These are phyloP conservation scores for Pichia californica DNA, from an alignment of 805 yeast genomes.

Conservation along the genomic window DNA sequence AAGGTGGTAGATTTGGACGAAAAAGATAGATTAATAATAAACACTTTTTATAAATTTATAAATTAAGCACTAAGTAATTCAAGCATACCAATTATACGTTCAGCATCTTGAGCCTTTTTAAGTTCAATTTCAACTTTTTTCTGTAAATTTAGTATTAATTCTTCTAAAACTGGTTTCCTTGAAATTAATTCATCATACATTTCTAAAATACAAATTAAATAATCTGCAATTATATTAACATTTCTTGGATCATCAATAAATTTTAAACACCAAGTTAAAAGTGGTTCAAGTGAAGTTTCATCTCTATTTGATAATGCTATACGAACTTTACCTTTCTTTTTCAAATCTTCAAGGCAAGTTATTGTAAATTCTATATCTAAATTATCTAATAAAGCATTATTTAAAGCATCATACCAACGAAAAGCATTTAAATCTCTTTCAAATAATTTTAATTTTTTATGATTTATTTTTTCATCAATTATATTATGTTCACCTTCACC, in stretches of 20 bases:
- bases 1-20: slow-evolving; percentile 20
- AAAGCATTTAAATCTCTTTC: slow-evolving; percentile 83
- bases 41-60: neutral
- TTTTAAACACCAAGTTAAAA: slow-evolving; percentile 75
- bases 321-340: slow-evolving; percentile 81
- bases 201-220: slow-evolving; percentile 59
- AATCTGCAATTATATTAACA: slow-evolving; percentile 57
- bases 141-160: slow-evolving; percentile 54
- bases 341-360: slow-evolving; percentile 79
- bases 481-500: slow-evolving; percentile 83
- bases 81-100: slow-evolving; percentile 88
- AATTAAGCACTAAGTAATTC: slow-evolving; percentile 60
- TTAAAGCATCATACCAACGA: slow-evolving; percentile 90
- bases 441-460: slow-evolving; percentile 67
- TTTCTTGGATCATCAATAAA: slow-evolving; percentile 75
- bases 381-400: slow-evolving; percentile 66
- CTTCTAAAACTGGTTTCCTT: slow-evolving; percentile 70
- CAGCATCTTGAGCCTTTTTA: slow-evolving; percentile 77
- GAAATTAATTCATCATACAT: slow-evolving; percentile 72
- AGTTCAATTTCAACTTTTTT: slow-evolving; percentile 64
- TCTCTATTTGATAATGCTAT: slow-evolving; percentile 78
- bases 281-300: slow-evolving; percentile 73
- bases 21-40: slow-evolving; percentile 11
- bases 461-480: slow-evolving; percentile 48
- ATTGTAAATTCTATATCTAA: slow-evolving; percentile 73